phyloP scores from a whole-genome alignment of 495 filamentous ascomycete species.

The Lindgomyces ingoldianus region DNA sequence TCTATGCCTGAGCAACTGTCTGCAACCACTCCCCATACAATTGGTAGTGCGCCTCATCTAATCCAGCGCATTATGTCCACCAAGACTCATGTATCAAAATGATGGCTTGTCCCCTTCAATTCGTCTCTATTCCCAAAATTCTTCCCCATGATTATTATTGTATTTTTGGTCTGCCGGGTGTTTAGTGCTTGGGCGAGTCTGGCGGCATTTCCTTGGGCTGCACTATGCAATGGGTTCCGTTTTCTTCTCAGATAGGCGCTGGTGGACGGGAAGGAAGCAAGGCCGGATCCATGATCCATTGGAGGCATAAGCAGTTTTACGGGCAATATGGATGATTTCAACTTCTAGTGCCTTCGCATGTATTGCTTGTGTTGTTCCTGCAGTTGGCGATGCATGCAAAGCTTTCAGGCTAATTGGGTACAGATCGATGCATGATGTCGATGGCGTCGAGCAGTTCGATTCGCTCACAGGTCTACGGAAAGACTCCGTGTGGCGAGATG shows the following conservation, averaged over 20 bases:
- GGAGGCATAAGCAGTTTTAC: neutral
- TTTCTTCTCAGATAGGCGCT: neutral
- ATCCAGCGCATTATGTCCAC: neutral
- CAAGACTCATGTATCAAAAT: neutral
- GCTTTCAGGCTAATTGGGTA: conserved; percentile 27
- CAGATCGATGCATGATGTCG: conserved; percentile 5
- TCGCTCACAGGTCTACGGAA: neutral
- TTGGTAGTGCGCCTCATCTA: neutral
- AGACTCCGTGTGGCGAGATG: too few relatives aligned
- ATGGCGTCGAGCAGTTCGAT: neutral
- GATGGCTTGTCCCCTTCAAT: neutral
- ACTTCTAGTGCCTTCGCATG: conserved; percentile 5
- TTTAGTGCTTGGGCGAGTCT: neutral
- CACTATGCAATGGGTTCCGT: neutral
- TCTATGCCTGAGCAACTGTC: neutral
- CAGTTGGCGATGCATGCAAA: conserved; percentile 16
- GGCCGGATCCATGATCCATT: neutral
- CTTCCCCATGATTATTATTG: neutral
- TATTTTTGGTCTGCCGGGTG: neutral
- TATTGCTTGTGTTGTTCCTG: conserved; percentile 31
- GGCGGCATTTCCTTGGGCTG: neutral
- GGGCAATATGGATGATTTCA: conserved; percentile 31
- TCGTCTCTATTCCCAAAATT: neutral
- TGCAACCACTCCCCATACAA: neutral
- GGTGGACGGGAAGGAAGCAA: conserved; percentile 13